Base-by-base conservation (phyloP, 2,329 filamentous ascomycete genomes). In the Diaporthe citrichinensis region DNA sequence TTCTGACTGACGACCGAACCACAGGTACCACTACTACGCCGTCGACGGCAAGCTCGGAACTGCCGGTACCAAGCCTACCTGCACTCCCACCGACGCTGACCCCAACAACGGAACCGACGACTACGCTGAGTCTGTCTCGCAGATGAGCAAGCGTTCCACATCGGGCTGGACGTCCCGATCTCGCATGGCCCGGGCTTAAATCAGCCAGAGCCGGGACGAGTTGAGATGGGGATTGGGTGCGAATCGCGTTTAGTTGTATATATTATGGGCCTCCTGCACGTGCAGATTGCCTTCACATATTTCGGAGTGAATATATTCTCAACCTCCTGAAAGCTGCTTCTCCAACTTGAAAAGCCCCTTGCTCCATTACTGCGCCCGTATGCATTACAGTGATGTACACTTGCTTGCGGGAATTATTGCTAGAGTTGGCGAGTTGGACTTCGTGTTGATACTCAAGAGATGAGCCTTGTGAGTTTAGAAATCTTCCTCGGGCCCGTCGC, bases 41-140 rank as follows among this genome's bases (percentile, higher is more conserved):
- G 83, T 86, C 3, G 77, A 84, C 59, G 86, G 86, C 53, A 84
- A 84, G 10, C 79, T 77, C n/a, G 80, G 79, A 46, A 81, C 81
- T 6, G 79, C 79, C 23, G 80, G 79, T n/a, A 78, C 80, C 8
- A 79, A 79, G 0, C 85, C 84, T 79, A 82, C 79, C 0, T 86
- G 84, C 79, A 82, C 79, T 67, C 74, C 83, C 6, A 79, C 77
- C n/a, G 86, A 87, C 78, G 83, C 83, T 1, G 85, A 87, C 74
- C 85, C 85, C 0, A 76, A 78, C 25, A 78, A 84, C 49, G 85
- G 86, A 7, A 86, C 85, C 0, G 81, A 79, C 58, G 83, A 86
- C 69, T 86, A 84, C 75, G 84, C 81, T 2, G 75, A 83, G 80
- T 86, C 84, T 53, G 75, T 81, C 23, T 69, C 74, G 65, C 76